Base-by-base conservation (phyloP, 1,284 basidiomycete genomes). In the Trichosporon coremiiforme region DNA sequence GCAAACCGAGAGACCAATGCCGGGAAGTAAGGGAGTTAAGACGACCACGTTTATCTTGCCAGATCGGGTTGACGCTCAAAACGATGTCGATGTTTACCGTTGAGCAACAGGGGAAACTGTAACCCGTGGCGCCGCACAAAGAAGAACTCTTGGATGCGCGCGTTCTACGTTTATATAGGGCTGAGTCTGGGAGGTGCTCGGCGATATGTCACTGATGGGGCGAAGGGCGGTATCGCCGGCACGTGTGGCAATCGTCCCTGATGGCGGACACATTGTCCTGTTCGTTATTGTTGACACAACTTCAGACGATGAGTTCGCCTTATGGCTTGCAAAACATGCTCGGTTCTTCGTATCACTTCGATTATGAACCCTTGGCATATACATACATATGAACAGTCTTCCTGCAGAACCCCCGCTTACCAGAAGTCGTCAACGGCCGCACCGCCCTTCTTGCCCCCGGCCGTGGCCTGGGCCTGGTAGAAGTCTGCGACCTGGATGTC, bases 381-480 rank as follows among this genome's bases (percentile, higher is more conserved):
- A 33, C 33, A 33, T 33, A 33, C 33, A 33, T 33, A 33, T 33
- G 33, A 33, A 33, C 33, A 33, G 33, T 4, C 33, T 33, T 3
- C 33, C 33, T 33, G 8, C 33, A 33, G 33, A 33, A 33, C 33
- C 33, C 53, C 15, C 13, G 2, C 38, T 66, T 71, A 82, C 80
- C 95, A 98, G 84, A 96, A 98, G 60, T 88, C 93, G 65, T 92
- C 93, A 20, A 84, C 87, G 2, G 82, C 87, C 0, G 88, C 89
- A 13, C 76, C 80, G 64, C 80, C 78, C 82, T 90, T 91, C 82
- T 90, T 89, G 60, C 88, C 86, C 50, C 87, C 84, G 9, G 93
- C 90, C 41, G 94, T 88, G 15, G 89, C 91, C 82, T 99, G 96
- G 55, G 89, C 86, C 79, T 92, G 89, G 83, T 98, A 99, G 90